Evolutionary conservation across 148 eudicot species (phyloP).

Genomic region (Silene latifolia): DNA sequence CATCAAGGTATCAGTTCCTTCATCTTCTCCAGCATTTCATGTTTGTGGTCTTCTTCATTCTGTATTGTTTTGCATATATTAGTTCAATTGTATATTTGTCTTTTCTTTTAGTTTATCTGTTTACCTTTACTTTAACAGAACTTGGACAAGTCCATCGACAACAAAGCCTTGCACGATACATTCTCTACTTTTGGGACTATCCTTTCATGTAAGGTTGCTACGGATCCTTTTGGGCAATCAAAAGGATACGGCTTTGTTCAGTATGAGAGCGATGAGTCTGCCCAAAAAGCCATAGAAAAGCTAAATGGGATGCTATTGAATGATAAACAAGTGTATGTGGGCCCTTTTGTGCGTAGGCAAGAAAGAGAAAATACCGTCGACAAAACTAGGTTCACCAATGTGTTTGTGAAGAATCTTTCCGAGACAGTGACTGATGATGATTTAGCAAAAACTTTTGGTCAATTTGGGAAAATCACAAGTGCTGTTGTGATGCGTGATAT

Average conservation of each 20-base stretch:
- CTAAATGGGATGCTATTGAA: constrained; percentile 81
- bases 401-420: constrained; percentile 78
- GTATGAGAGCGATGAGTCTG: constrained; percentile 75
- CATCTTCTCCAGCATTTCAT: neutral
- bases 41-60: neutral
- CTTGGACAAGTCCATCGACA: constrained; percentile 86
- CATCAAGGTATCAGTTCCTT: constrained; percentile 54
- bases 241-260: constrained; percentile 94
- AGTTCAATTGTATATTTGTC: neutral
- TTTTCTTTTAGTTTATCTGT: neutral
- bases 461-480: constrained; percentile 75
- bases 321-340: constrained; percentile 88
- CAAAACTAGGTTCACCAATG: constrained; percentile 70
- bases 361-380: constrained; percentile 62
- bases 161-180: constrained; percentile 75
- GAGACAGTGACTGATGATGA: constrained; percentile 76
- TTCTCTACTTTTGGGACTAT: constrained; percentile 78
- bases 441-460: constrained; percentile 53
- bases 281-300: constrained; percentile 77
- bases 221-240: constrained; percentile 72
- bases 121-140: constrained; percentile 41
- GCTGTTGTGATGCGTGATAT: constrained; percentile 77
- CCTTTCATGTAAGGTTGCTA: constrained; percentile 86
- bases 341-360: constrained; percentile 72
- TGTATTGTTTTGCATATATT: neutral